These are phyloP conservation scores for Microsporum canis DNA, from an alignment of 2,329 filamentous ascomycete species.

Conservation along the genomic window DNA sequence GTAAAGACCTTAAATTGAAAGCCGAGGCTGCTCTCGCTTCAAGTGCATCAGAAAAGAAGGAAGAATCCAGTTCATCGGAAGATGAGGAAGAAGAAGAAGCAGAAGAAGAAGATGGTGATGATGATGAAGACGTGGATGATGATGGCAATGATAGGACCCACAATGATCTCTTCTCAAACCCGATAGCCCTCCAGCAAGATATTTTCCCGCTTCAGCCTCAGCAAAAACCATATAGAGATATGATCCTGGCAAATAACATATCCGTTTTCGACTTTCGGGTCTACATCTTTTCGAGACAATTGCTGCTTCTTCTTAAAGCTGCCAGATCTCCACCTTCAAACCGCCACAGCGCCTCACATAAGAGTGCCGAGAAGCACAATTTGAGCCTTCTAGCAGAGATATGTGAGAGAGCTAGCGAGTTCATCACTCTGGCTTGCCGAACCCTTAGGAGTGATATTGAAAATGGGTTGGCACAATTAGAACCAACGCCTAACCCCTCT, in stretches of 20 bases:
- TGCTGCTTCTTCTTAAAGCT: slow-evolving; percentile 67
- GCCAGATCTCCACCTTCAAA: slow-evolving; percentile 49
- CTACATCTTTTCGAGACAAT: slow-evolving; percentile 85
- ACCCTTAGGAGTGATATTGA: slow-evolving; percentile 69
- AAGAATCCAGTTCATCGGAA: slow-evolving; percentile 5
- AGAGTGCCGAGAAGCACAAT: slow-evolving; percentile 38
- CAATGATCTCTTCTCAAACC: slow-evolving; percentile 22
- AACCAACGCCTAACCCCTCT: slow-evolving; percentile 22
- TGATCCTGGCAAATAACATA: slow-evolving; percentile 89
- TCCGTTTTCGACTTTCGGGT: slow-evolving; percentile 91
- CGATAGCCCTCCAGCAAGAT: slow-evolving; percentile 21
- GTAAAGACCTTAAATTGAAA: slow-evolving; percentile 57
- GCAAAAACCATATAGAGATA: slow-evolving; percentile 72
- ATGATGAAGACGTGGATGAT: slow-evolving; percentile 18
- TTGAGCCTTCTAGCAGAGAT: slow-evolving; percentile 74
- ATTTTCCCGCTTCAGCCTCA: slow-evolving; percentile 41
- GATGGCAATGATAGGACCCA: slow-evolving; percentile 22
- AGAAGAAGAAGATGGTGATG: slow-evolving; percentile 22
- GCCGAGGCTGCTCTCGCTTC: slow-evolving; percentile 44
- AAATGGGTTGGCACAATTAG: slow-evolving; percentile 43
- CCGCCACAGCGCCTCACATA: slow-evolving; percentile 20
- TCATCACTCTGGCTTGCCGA: slow-evolving; percentile 68
- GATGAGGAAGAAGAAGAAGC: slow-evolving; percentile 11
- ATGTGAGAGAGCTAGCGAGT: slow-evolving; percentile 69
- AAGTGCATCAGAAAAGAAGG: slow-evolving; percentile 8